Base-by-base conservation (phyloP, 805 yeast genomes). In the Blastobotrys robertii region DNA sequence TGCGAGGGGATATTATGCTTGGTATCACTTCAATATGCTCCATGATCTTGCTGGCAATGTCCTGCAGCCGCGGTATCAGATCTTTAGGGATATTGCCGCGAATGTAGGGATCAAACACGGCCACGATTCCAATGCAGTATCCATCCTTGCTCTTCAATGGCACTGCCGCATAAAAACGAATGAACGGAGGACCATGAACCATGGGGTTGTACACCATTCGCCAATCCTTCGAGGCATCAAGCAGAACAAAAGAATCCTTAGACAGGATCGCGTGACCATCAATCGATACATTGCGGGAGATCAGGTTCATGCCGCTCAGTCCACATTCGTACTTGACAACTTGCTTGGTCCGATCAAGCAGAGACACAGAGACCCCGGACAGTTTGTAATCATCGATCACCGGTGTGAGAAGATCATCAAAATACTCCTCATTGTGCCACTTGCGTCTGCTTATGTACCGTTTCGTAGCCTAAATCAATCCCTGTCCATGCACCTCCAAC, bases 251-350 rank as follows among this genome's bases (percentile, higher is more conserved):
- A 47, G 70, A 68, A 2, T 68, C 77, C 5, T 65, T 58, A 0
- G 87, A 79, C 30, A 83, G 60, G 1, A 83, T 68, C 0, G 86
- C 68, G 60, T 83, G 90, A 7, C 77, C 77, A 56, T 83, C 92
- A 37, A 83, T 59, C 6, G 86, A 77, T 2, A 77, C 62, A 14
- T 58, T 60, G 41, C 85, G 65, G 9, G 77, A 77, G 39, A 77
- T 68, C 44, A 68, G 74, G n/a, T 59, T 65, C 43, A 72, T 60
- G 4, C 69, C 70, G 25, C 25, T 19, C 30, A 78, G 61, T 5
- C 72, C 66, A 8, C 68, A 62, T 44, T 74, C 74, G 51, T 63
- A 67, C 51, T 76, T 76, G 14, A 78, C 66, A 8, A 69, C 45
- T 36, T 76, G 81, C 36, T 64, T 63, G 12, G 62, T 63, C 8